A percentile compares a stretch with the other conserved stretches of the same genome.
Conservation (phyloP, 83 land plant species). For the Isoetes engelmannii region DNA sequence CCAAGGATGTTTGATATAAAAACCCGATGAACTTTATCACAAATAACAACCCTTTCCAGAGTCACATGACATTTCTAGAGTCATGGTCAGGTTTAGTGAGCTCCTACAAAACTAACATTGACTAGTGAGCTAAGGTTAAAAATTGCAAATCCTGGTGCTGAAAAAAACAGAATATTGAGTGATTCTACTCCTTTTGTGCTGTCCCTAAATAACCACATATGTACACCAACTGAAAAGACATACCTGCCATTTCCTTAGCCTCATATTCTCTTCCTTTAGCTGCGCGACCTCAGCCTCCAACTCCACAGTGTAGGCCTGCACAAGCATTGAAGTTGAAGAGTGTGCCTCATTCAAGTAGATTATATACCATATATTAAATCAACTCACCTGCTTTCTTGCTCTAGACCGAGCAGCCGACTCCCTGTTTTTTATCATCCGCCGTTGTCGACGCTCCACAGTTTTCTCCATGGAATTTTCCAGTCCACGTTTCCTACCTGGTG, state of each 20-base stretch:
- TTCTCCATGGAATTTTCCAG: constrained; percentile 35
- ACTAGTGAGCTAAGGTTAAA: too few species aligned
- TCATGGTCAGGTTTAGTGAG: too few species aligned
- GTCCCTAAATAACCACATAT: too few species aligned
- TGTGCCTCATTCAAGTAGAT: neutral
- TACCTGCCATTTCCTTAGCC: constrained; percentile 61
- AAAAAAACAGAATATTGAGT: too few species aligned
- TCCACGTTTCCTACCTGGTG: constrained; percentile 18
- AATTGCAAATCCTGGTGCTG: too few species aligned
- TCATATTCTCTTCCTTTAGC: constrained; percentile 61
- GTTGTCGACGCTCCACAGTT: constrained; percentile 47
- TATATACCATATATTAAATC: constrained; percentile 3
- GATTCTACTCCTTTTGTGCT: too few species aligned
- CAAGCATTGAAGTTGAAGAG: neutral
- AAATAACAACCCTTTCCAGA: too few species aligned
- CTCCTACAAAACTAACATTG: too few species aligned
- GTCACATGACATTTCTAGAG: too few species aligned
- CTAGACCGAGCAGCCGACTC: constrained; percentile 88
- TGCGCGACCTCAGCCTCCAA: constrained; percentile 73
- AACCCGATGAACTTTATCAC: too few species aligned
- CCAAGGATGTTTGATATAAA: too few species aligned
- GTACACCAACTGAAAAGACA: neutral
- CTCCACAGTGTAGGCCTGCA: constrained; percentile 69
- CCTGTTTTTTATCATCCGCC: constrained; percentile 83
- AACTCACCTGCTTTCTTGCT: constrained; percentile 73